These are phyloP conservation scores for Colletotrichum theobromicola DNA, from an alignment of 2,329 filamentous ascomycete genomes.

Conservation along the genomic window DNA sequence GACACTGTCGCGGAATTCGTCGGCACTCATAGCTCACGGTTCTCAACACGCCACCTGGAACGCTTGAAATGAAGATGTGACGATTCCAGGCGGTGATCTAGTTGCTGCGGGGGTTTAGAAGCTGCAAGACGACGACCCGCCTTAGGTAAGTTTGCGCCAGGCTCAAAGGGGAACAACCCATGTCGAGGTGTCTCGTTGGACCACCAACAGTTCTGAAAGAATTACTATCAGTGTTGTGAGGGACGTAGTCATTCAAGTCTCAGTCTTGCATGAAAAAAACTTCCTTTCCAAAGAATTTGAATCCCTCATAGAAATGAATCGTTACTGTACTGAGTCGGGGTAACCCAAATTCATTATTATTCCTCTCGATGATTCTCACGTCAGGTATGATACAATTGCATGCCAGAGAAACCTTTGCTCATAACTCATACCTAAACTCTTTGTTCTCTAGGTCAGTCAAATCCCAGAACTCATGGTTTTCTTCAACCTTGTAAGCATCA, in stretches of 20 bases:
- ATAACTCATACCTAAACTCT: slow-evolving; percentile 51
- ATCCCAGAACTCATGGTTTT: slow-evolving; percentile 63
- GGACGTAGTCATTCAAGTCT: not conserved
- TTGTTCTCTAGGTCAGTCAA: slow-evolving; percentile 71
- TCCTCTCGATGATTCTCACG: not conserved
- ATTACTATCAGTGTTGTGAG: not conserved
- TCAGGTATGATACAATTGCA: not conserved
- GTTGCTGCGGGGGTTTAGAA: not conserved
- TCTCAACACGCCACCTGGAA: not conserved
- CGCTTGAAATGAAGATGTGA: not conserved
- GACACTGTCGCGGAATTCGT: not conserved
- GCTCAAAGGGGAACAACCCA: not conserved
- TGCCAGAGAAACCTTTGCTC: not conserved
- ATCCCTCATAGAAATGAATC: not conserved
- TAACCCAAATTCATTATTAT: not conserved
- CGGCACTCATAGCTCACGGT: not conserved
- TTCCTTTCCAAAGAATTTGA: not conserved
- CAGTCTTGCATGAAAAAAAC: not conserved
- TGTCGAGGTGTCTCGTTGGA: not conserved
- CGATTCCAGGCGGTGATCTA: not conserved
- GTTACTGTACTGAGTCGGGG: not conserved
- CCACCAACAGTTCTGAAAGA: not conserved
- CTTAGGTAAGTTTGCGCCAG: not conserved
- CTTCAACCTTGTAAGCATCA: slow-evolving; percentile 52
- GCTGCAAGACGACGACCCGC: not conserved